Percentiles rank a stretch among this genome's conserved stretches.
Evolutionary conservation across 306 rosid species (phyloP).

Genomic region (Lupinus albus): DNA sequence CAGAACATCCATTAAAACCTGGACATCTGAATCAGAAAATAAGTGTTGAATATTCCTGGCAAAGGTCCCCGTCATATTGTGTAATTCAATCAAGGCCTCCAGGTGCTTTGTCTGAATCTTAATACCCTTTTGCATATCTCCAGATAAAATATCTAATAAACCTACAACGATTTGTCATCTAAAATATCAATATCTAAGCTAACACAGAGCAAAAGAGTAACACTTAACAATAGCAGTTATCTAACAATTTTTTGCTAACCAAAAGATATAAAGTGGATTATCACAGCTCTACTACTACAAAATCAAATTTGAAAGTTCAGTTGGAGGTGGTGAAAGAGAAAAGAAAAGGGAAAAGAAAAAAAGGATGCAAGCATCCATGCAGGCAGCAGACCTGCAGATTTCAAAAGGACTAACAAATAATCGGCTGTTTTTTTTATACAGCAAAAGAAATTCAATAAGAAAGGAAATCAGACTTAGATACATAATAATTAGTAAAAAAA

Average conservation of each 20-base stretch:
- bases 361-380: too few relatives aligned
- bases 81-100: constrained; percentile 87
- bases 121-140: constrained; percentile 96
- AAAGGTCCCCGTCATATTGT: constrained; percentile 88
- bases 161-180: constrained; percentile 57
- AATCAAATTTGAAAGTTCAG: background rate
- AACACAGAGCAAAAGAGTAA: constrained; percentile 24
- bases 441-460: too few relatives aligned
- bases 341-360: too few relatives aligned
- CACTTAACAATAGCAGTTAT: constrained; percentile 17
- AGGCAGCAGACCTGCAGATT: too few relatives aligned
- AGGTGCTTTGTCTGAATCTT: constrained; percentile 91
- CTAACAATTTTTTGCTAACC: background rate
- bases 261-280: constrained; percentile 26
- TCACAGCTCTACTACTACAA: constrained; percentile 3
- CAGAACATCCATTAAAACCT: constrained; percentile 71
- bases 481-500: too few relatives aligned
- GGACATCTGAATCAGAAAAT: constrained; percentile 80
- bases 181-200: constrained; percentile 27
- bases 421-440: too few relatives aligned
- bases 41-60: constrained; percentile 94
- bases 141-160: constrained; percentile 80
- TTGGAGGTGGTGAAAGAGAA: background rate
- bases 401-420: background rate
- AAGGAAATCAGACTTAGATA: too few relatives aligned